Percentiles rank a stretch among this genome's conserved stretches.
Conservation (phyloP, 768 basidiomycete species). For the Boletellus sp. region DNA sequence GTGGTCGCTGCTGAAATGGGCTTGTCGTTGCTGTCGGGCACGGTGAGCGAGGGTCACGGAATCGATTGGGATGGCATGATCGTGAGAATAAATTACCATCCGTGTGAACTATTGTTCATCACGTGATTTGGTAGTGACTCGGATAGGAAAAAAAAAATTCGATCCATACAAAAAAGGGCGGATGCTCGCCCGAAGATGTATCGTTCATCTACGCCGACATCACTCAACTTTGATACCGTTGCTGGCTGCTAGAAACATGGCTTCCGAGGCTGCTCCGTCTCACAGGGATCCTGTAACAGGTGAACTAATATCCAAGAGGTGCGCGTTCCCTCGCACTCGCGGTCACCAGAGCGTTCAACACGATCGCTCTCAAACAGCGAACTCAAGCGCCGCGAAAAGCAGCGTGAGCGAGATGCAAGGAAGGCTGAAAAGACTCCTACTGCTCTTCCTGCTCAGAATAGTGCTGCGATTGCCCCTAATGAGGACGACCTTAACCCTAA, state of each 20-base stretch:
- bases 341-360: conserved; percentile 21
- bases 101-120: conserved; percentile 4
- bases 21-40: conserved; percentile 16
- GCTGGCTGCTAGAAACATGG: conserved; percentile 31
- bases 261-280: conserved; percentile 31
- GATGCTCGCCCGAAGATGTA: conserved; percentile 28
- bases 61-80: conserved; percentile 28
- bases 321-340: conserved; percentile 30
- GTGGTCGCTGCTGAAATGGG: conserved; percentile 3
- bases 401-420: conserved; percentile 65
- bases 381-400: conserved; percentile 90
- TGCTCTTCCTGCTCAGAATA: conserved; percentile 35
- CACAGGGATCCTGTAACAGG: conserved; percentile 87
- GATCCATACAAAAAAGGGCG: conserved; percentile 20
- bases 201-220: conserved; percentile 8
- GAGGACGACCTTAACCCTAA: conserved; percentile 91
- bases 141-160: conserved; percentile 26
- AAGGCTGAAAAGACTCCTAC: conserved; percentile 73
- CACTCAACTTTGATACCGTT: conserved; percentile 6
- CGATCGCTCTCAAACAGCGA: conserved; percentile 54
- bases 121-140: conserved; percentile 17
- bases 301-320: conserved; percentile 97
- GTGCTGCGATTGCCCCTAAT: conserved; percentile 40
- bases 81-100: conserved; percentile 6
- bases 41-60: conserved; percentile 19